These are phyloP conservation scores for Microdochium nivale DNA, from an alignment of 2,329 filamentous ascomycete genomes.

Conservation along the genomic window DNA sequence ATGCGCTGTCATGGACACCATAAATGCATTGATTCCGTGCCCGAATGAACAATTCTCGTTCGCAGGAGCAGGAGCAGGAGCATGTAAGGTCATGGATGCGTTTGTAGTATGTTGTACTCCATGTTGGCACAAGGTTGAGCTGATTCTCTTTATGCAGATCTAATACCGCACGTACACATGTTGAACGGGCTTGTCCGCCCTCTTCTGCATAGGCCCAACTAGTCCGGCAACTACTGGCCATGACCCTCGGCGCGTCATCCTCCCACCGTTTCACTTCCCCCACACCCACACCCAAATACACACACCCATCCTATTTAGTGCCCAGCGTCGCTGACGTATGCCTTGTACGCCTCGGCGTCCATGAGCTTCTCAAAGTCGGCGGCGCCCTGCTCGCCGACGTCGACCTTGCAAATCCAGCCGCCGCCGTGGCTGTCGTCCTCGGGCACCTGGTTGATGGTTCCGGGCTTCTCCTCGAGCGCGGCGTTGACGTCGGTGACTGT, in stretches of 20 bases:
- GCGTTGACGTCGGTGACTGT: slow-evolving; percentile 67
- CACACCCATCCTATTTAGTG: slow-evolving; percentile 24
- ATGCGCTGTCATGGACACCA: no score
- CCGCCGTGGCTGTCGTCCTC: slow-evolving; percentile 68
- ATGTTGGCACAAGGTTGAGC: not conserved
- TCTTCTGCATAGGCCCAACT: not conserved
- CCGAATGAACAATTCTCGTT: no score
- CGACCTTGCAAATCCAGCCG: slow-evolving; percentile 88
- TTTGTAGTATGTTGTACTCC: not conserved
- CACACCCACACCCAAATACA: no score
- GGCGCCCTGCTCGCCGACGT: slow-evolving; percentile 56
- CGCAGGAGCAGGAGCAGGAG: no score
- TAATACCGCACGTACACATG: slow-evolving; percentile 13
- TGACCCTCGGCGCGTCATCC: no score
- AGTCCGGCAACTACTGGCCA: no score
- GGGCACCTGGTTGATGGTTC: slow-evolving; percentile 79
- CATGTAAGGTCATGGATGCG: no score
- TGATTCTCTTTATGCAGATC: slow-evolving; percentile 5
- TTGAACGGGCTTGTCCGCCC: not conserved
- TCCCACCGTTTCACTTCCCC: not conserved
- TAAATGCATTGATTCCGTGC: no score
- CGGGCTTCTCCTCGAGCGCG: slow-evolving; percentile 74
- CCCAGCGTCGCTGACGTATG: slow-evolving; percentile 47
- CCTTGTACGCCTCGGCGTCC: slow-evolving; percentile 69
- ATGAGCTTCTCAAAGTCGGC: slow-evolving; percentile 69